Conservation (phyloP, 2,329 filamentous ascomycete species). For the Trichoderma harzianum region DNA sequence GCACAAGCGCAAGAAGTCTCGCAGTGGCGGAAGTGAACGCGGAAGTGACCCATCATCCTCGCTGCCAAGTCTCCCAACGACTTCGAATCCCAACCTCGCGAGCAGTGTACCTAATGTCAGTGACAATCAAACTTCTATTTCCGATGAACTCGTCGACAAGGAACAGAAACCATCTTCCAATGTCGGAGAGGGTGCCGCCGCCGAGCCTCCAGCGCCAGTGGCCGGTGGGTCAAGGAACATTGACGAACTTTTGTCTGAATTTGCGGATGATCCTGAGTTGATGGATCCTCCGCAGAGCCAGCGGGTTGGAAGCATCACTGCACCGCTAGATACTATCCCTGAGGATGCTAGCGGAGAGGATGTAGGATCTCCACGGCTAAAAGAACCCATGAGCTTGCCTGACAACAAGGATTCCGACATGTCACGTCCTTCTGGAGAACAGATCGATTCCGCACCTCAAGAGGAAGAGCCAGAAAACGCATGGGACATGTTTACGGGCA, state of each 20-base stretch:
- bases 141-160: background rate
- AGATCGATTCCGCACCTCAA: background rate
- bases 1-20: slow-evolving; percentile 33
- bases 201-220: background rate
- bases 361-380: background rate
- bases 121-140: background rate
- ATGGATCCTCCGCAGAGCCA: background rate
- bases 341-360: background rate
- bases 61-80: background rate
- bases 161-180: background rate
- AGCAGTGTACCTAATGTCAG: background rate
- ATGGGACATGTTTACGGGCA: slow-evolving; percentile 12
- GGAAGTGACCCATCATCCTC: slow-evolving; percentile 11
- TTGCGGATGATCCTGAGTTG: background rate
- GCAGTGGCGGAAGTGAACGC: background rate
- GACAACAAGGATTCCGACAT: background rate
- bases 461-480: slow-evolving; percentile 16
- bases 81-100: background rate
- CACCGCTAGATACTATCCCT: background rate
- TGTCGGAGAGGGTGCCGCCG: background rate
- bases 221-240: background rate
- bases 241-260: background rate
- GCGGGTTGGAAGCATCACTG: background rate
- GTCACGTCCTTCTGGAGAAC: background rate
- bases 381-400: background rate